Evolutionary conservation across 2,329 filamentous ascomycete species (phyloP).

Genomic region (Iodosphaeria phyllophila): DNA sequence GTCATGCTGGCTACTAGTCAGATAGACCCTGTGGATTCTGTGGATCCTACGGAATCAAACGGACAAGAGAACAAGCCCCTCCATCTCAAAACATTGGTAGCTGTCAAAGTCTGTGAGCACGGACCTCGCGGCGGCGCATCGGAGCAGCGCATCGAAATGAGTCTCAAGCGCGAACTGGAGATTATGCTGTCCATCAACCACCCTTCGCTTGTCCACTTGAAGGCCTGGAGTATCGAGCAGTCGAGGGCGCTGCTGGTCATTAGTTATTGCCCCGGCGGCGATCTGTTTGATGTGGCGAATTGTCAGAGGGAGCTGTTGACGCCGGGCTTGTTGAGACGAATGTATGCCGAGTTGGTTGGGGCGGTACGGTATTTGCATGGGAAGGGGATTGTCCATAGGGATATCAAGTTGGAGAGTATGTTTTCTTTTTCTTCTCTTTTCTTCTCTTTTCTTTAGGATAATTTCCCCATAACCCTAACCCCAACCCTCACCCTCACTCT

Average conservation of each 20-base stretch:
- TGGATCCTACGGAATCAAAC: constrained; percentile 17
- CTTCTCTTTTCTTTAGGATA: constrained; percentile 55
- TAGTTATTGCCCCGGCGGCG: constrained; percentile 83
- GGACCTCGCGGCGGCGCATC: constrained; percentile 86
- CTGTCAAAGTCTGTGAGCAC: constrained; percentile 89
- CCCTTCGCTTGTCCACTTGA: constrained; percentile 77
- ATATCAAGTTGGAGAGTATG: constrained; percentile 92
- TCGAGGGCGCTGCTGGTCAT: constrained; percentile 70
- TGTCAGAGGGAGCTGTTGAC: constrained; percentile 48
- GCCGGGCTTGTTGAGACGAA: constrained; percentile 54
- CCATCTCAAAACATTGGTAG: constrained; percentile 67
- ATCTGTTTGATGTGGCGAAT: constrained; percentile 84
- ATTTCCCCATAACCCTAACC: constrained; percentile 16
- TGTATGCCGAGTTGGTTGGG: constrained; percentile 76
- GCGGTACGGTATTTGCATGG: constrained; percentile 76
- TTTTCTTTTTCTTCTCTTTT: constrained; percentile 6
- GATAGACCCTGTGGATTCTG: constrained; percentile 25
- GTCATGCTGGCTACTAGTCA: constrained; percentile 83
- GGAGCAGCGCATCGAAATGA: constrained; percentile 83
- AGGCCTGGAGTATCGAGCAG: constrained; percentile 76
- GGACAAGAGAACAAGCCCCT: constrained; percentile 18
- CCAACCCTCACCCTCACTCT: no score
- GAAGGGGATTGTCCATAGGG: constrained; percentile 77
- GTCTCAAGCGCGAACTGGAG: constrained; percentile 83
- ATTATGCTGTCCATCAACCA: constrained; percentile 80